Evolutionary conservation across 1,284 basidiomycete genomes (phyloP).

Genomic region (Trametes versicolor): DNA sequence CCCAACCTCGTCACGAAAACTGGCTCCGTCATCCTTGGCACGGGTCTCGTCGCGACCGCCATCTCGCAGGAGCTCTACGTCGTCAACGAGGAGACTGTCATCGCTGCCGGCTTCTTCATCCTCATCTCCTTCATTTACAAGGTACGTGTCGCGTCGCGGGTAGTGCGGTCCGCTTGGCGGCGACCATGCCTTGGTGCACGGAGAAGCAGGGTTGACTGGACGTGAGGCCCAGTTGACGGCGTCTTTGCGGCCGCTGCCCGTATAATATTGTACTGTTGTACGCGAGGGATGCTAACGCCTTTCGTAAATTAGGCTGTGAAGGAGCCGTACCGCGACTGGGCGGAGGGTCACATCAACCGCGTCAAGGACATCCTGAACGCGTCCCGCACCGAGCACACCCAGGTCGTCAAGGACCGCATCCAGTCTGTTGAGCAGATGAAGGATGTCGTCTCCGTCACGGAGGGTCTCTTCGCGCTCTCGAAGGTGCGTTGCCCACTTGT

Average conservation of each 20-base stretch:
- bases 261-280: neutral
- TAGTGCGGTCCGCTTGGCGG: neutral
- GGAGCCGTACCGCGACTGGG: conserved; percentile 95
- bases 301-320: conserved; percentile 48
- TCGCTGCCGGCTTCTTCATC: conserved; percentile 86
- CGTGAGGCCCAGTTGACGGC: neutral
- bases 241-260: neutral
- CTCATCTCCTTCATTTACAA: conserved; percentile 89
- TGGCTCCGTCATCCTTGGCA: conserved; percentile 90
- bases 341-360: conserved; percentile 85
- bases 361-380: conserved; percentile 87
- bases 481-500: conserved; percentile 64
- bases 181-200: neutral
- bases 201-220: neutral
- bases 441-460: conserved; percentile 91
- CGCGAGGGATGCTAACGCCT: neutral
- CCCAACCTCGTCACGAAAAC: conserved; percentile 94
- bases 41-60: conserved; percentile 90
- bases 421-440: conserved; percentile 92
- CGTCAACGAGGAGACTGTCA: conserved; percentile 93
- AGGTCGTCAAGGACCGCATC: conserved; percentile 94
- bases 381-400: conserved; percentile 91
- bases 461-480: conserved; percentile 92
- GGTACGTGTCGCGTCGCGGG: conserved; percentile 52
- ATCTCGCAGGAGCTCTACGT: conserved; percentile 99